Evolutionary conservation across 768 basidiomycete species (phyloP), one percentile per base, ranked within the genome.

Genomic region (Serendipita vermifera): DNA sequence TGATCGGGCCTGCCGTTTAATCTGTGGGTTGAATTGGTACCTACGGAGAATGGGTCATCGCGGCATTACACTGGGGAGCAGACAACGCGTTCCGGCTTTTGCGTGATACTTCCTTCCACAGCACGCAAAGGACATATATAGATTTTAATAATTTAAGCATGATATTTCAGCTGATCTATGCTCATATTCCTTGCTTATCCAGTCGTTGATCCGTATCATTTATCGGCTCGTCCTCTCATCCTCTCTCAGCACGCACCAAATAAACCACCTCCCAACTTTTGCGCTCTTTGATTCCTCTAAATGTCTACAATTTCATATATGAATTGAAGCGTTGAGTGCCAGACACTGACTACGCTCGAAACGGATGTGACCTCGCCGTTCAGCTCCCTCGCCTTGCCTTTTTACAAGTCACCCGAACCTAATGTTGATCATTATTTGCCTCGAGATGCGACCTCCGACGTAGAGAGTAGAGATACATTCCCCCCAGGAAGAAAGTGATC

Each of bases 201-300:
- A 51, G 22, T 57, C 54, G 41, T n/a, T 31, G 46, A 22, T 5
- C n/a, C 7, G 22, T 76, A 96, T 96, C 70, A 62, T 76, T 60
- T 63, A 82, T 32, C 90, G 89, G 0, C 73, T 83, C 0, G 43
- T 81, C 14, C 84, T 82, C 40, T 97, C 93, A 93, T 67, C 68
- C 0, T 79, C 79, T 67, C 69, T 94, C 58, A 81, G 94, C 62
- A 58, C 73, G 64, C 65, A 72, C 51, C 78, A 79, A 56, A 55
- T 81, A 60, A 60, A 68, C 59, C 77, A 80, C 63, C 65, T 85
- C 59, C 46, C 46, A 7, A 22, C 46, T 31, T 15, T 31, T 29
- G 63, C 70, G 62, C 72, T 74, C 51, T 62, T 68, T 31, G 69
- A 72, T 9, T 66, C 70, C 33, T 57, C 61, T 40, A 58, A 24